phyloP scores from a whole-genome alignment of 177 flowering plant genomes.

The Vitis hybrid region DNA sequence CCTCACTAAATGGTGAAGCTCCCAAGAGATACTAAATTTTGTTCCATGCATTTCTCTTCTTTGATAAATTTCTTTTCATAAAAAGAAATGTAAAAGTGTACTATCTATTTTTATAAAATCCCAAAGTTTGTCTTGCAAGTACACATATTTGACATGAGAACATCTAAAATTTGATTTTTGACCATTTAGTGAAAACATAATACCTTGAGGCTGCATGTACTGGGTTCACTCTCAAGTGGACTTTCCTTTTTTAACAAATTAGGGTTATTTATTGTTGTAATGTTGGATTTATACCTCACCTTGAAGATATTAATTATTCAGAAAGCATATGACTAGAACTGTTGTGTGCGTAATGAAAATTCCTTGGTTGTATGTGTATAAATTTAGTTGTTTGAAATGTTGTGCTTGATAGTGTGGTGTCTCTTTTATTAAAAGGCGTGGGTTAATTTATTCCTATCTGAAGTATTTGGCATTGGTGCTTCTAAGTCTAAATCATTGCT shows the following conservation, averaged over 20 bases:
- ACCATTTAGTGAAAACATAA: too few species aligned
- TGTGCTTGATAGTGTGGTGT: background rate
- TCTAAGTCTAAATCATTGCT: conserved; percentile 12
- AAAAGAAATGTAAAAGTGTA: too few species aligned
- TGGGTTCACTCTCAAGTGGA: too few species aligned
- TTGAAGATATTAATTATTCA: background rate
- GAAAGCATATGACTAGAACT: background rate
- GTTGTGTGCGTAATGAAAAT: background rate
- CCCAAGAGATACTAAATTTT: too few species aligned
- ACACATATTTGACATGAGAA: too few species aligned
- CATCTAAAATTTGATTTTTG: too few species aligned
- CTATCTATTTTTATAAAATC: too few species aligned
- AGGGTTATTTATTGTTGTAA: background rate
- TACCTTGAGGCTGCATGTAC: too few species aligned
- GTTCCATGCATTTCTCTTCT: too few species aligned
- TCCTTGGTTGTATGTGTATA: background rate
- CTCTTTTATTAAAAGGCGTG: background rate
- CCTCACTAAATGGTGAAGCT: too few species aligned
- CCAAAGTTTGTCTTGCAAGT: too few species aligned
- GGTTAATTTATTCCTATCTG: background rate
- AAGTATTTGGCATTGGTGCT: background rate
- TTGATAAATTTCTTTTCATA: too few species aligned
- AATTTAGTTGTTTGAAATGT: background rate
- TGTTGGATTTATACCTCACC: background rate
- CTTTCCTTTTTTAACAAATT: background rate